Evolutionary conservation across 768 basidiomycete species (phyloP), one percentile per base, ranked within the genome.

Genomic region (Leccinum arenicola): DNA sequence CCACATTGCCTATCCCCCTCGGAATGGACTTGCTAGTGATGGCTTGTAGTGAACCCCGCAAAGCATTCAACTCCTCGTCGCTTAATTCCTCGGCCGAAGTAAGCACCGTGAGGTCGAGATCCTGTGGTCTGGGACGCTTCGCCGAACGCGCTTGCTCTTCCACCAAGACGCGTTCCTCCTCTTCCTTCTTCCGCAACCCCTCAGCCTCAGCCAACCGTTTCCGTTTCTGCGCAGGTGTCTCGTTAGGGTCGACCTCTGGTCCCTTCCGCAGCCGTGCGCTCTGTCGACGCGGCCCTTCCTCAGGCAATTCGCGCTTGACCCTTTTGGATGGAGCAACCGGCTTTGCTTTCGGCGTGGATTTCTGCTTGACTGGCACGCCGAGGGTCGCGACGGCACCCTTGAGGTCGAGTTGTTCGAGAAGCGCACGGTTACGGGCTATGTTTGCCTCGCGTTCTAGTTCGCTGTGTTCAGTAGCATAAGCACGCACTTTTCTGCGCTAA

Each of bases 371-470:
- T 10, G 78, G 69, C 10, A 84, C 66, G 19, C 79, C 78, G 8
- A 89, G 76, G 15, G 75, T 70, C 6, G 76, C 73, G 38, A 79
- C 79, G 2, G 83, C 84, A 63, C 82, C 82, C 65, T 83, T 81
- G 33, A 91, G 77, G 17, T 89, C 84, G 17, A 93, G 81, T 66
- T 90, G 74, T 62, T 89, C 85, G 38, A 94, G 78, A 9, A 93
- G 76, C 3, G 84, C 86, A 47, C 83, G 85, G 69, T 94, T 94
- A 53, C 88, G 82, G 12, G 88, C 90, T 49, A 93, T 91, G 66
- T 91, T 93, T 9, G 84, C 86, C 69, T 89, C 85, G 19, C 91
- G 85, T 64, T 91, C 87, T 21, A 81, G 75, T 74, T 92, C 91
- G 47, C 84, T 84, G 56, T 45, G 36, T 17, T 0, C 4, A 29